These are phyloP conservation scores for Podaxis sp. DNA, from an alignment of 768 basidiomycete genomes.

Conservation along the genomic window DNA sequence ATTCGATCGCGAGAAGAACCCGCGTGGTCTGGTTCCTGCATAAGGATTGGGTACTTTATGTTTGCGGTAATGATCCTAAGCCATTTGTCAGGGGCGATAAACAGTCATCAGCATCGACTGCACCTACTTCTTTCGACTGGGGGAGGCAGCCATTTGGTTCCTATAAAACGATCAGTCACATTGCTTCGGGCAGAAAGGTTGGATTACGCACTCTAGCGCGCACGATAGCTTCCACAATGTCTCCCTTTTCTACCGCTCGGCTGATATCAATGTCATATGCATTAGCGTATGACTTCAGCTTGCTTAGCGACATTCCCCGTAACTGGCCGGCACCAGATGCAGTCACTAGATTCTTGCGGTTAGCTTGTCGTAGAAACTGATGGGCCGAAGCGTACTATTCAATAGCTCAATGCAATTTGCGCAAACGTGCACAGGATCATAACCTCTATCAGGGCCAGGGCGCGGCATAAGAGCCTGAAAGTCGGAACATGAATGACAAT, in stretches of 20 bases:
- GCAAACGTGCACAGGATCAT: slow-evolving; percentile 67
- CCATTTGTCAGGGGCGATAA: slow-evolving; percentile 4
- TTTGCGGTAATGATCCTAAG: slow-evolving; percentile 56
- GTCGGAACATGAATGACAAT: slow-evolving; percentile 73
- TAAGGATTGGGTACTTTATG: slow-evolving; percentile 57
- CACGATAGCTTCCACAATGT: slow-evolving; percentile 67
- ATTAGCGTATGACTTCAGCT: slow-evolving; percentile 65
- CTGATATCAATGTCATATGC: slow-evolving; percentile 67
- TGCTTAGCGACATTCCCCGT: slow-evolving; percentile 52
- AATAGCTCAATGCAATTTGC: slow-evolving; percentile 72
- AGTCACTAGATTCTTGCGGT: slow-evolving; percentile 50
- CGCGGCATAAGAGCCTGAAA: slow-evolving; percentile 81
- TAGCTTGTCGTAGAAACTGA: slow-evolving; percentile 7
- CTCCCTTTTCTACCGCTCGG: slow-evolving; percentile 73
- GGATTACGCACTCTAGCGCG: slow-evolving; percentile 43
- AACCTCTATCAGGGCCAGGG: slow-evolving; percentile 47
- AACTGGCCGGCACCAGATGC: slow-evolving; percentile 60
- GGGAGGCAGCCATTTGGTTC: slow-evolving; percentile 61
- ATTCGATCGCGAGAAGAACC: slow-evolving; percentile 47
- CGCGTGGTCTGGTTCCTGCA: slow-evolving; percentile 32
- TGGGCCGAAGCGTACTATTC: slow-evolving; percentile 43
- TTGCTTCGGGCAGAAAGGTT: neutral
- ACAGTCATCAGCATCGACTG: neutral
- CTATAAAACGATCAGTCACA: slow-evolving; percentile 28
- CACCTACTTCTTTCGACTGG: slow-evolving; percentile 52